These are phyloP conservation scores for Pseudogymnoascus sp. DNA, from an alignment of 2,329 filamentous ascomycete species.

Conservation along the genomic window DNA sequence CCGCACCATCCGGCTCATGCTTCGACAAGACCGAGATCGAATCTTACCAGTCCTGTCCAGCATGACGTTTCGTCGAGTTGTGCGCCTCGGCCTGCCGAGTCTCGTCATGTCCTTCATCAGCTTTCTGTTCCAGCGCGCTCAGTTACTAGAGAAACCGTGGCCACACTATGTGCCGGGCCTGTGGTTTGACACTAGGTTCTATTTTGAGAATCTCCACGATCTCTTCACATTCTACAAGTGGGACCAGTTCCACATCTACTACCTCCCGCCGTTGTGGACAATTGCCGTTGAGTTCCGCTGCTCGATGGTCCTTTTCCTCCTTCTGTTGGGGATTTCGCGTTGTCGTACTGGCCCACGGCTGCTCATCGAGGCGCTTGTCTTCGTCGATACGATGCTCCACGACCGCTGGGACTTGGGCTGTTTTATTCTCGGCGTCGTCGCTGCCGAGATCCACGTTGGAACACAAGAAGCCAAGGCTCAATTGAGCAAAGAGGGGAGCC, in stretches of 20 bases:
- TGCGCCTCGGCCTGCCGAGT: constrained; percentile 41
- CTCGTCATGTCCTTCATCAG: constrained; percentile 35
- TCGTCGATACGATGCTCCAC: not conserved
- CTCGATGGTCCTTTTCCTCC: constrained; percentile 30
- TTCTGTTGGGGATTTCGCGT: constrained; percentile 26
- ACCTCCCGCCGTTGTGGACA: constrained; percentile 31
- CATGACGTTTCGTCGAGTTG: constrained; percentile 39
- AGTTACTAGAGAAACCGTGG: not conserved
- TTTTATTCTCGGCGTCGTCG: not conserved
- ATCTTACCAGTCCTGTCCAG: constrained; percentile 37
- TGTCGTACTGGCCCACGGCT: not conserved
- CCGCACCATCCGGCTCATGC: constrained; percentile 37
- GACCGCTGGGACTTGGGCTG: constrained; percentile 3
- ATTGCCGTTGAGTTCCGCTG: constrained; percentile 31
- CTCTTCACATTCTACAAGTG: constrained; percentile 8
- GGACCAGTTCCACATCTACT: constrained; percentile 19
- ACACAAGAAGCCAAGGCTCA: not conserved
- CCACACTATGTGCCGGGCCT: not conserved
- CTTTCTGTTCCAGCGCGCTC: constrained; percentile 12
- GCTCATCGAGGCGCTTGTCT: constrained; percentile 1
- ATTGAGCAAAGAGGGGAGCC: not conserved
- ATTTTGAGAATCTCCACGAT: not conserved
- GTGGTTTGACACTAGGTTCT: not conserved
- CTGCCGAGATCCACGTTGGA: not conserved
- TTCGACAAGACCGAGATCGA: constrained; percentile 31